Evolutionary conservation across 352 stramenopile species (phyloP).

Genomic region (Phytophthora idaei): DNA sequence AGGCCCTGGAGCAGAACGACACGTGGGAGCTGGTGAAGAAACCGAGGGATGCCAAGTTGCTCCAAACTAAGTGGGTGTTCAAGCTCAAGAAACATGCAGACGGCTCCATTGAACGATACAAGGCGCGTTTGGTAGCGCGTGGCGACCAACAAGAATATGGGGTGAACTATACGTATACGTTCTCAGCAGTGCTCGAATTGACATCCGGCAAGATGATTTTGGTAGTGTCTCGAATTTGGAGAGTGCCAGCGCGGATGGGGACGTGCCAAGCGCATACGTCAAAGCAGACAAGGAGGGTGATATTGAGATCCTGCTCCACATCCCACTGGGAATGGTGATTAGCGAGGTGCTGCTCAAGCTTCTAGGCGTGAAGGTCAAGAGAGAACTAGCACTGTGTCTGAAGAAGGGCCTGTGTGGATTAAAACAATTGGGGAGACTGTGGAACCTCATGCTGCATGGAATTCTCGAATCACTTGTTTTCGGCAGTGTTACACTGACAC

Average conservation of each 20-base stretch:
- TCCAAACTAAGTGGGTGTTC: neutral
- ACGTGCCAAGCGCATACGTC: neutral
- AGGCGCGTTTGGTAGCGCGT: too few species aligned
- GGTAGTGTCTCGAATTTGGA: neutral
- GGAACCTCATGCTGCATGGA: constrained; percentile 9
- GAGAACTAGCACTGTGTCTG: constrained; percentile 24
- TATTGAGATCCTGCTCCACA: too few species aligned
- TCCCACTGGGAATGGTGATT: too few species aligned
- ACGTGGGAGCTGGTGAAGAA: too few species aligned
- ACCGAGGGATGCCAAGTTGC: too few species aligned
- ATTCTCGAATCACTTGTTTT: neutral
- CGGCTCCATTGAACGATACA: neutral
- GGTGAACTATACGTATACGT: constrained; percentile 2
- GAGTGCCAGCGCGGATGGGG: neutral
- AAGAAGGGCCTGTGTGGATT: constrained; percentile 38
- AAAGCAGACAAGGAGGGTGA: neutral
- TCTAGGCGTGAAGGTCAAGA: constrained; percentile 9
- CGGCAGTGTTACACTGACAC: constrained; percentile 32
- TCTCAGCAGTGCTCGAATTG: constrained; percentile 13
- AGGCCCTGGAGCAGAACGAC: too few species aligned
- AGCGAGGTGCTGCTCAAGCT: constrained; percentile 5
- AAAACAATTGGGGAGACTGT: constrained; percentile 24
- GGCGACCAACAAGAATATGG: constrained; percentile 2
- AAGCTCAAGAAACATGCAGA: neutral
- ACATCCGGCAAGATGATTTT: neutral